Evolutionary conservation across 2,329 filamentous ascomycete species (phyloP).

Genomic region (Raffaelea deltoideospora): DNA sequence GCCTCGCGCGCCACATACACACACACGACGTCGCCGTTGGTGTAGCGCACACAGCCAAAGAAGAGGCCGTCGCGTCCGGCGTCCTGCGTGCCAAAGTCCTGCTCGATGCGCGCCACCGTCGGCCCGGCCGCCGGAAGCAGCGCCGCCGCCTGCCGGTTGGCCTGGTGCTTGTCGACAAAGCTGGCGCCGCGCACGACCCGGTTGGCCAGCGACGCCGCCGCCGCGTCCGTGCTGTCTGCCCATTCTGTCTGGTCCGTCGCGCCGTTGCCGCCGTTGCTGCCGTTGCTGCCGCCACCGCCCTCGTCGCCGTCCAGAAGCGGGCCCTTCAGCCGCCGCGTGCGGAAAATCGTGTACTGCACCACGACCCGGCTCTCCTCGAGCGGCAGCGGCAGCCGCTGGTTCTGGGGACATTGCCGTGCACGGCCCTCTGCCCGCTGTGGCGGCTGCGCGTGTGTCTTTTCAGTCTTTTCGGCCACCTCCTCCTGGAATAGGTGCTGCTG

Average conservation of each 20-base stretch:
- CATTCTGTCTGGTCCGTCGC: too few species aligned
- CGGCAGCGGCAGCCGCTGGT: not conserved
- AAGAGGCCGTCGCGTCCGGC: constrained; percentile 7
- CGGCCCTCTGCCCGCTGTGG: too few species aligned
- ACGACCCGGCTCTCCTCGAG: constrained; percentile 2
- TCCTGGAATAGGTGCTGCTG: too few species aligned
- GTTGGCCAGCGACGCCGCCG: too few species aligned
- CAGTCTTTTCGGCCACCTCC: too few species aligned
- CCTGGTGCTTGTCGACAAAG: constrained; percentile 6
- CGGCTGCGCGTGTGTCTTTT: too few species aligned
- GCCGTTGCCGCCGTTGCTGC: too few species aligned
- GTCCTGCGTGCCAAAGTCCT: constrained; percentile 3
- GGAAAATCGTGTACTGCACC: constrained; percentile 8
- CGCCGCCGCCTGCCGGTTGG: constrained; percentile 5
- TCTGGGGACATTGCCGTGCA: too few species aligned
- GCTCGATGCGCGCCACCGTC: constrained; percentile 1
- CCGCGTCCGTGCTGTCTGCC: too few species aligned
- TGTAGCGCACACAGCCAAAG: constrained; percentile 3
- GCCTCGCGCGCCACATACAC: constrained; percentile 8
- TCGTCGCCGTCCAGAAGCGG: not conserved
- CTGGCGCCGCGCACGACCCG: constrained; percentile 2
- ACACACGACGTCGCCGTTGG: not conserved
- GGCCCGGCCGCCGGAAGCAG: not conserved
- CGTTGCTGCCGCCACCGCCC: too few species aligned
- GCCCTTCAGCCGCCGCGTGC: constrained; percentile 1